Percentiles rank a stretch among this genome's conserved stretches.
Evolutionary conservation across 2,329 filamentous ascomycete genomes (phyloP).

Genomic region (Atkinsonella hypoxylon): DNA sequence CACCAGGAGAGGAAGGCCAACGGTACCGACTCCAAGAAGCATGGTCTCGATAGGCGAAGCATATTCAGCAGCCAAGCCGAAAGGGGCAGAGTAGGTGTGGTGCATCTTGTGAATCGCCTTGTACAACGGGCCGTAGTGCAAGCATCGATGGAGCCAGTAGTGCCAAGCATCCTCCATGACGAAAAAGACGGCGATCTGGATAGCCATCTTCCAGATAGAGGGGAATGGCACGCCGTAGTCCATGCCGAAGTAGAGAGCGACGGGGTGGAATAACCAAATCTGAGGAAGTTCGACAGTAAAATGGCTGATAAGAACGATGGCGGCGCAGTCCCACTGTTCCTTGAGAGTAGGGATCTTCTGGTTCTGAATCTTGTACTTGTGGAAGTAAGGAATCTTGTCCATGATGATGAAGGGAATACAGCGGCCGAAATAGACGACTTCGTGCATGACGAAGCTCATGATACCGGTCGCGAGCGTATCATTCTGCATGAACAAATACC

Average conservation of each 20-base stretch:
- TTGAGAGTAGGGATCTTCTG: constrained; percentile 82
- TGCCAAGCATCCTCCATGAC: constrained; percentile 95
- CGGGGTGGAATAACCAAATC: constrained; percentile 98
- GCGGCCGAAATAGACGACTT: constrained; percentile 87
- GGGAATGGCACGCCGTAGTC: constrained; percentile 85
- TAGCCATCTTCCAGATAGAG: constrained; percentile 68
- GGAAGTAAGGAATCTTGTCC: constrained; percentile 76
- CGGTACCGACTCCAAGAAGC: constrained; percentile 78
- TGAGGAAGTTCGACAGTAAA: constrained; percentile 97
- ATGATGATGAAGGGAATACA: constrained; percentile 86
- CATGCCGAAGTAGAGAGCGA: constrained; percentile 87
- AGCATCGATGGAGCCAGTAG: constrained; percentile 86
- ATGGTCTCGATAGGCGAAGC: constrained; percentile 95
- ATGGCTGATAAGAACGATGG: constrained; percentile 84
- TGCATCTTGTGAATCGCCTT: constrained; percentile 97
- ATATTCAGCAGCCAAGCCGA: constrained; percentile 93
- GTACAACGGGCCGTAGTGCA: constrained; percentile 94
- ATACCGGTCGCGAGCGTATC: constrained; percentile 93
- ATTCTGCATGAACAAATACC: constrained; percentile 98
- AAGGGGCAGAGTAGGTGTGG: constrained; percentile 96
- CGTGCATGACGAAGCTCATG: constrained; percentile 94
- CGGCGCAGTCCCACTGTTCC: constrained; percentile 92
- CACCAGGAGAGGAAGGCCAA: constrained; percentile 74
- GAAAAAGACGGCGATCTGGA: constrained; percentile 90
- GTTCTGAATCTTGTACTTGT: constrained; percentile 87